Conservation (phyloP, 345 rosid genomes). For the Gynandropsis gynandra region DNA sequence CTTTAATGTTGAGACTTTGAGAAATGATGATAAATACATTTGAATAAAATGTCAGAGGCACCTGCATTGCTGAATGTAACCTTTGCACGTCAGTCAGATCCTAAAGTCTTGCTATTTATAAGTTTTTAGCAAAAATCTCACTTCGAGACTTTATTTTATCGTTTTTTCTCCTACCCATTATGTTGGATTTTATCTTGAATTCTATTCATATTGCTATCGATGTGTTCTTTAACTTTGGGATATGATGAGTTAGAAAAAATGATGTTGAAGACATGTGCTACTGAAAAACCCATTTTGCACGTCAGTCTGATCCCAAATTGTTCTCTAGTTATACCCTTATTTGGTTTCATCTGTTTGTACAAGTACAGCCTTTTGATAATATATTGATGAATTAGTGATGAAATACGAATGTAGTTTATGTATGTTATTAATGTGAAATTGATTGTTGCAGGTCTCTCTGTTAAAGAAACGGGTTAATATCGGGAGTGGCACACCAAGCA, state of each 20-base stretch:
- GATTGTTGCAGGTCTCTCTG: slow-evolving; percentile 45
- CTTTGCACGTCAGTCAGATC: slow-evolving; percentile 73
- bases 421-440: slow-evolving; percentile 3
- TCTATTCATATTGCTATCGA: neutral
- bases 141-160: neutral
- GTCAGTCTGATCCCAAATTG: slow-evolving; percentile 37
- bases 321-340: neutral
- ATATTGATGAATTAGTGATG: no score
- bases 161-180: neutral
- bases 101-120: slow-evolving; percentile 11
- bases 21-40: slow-evolving; percentile 39
- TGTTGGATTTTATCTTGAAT: neutral
- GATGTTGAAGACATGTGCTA: slow-evolving; percentile 21
- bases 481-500: slow-evolving; percentile 87
- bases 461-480: slow-evolving; percentile 71
- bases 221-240: slow-evolving; percentile 12
- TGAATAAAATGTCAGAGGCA: slow-evolving; percentile 30
- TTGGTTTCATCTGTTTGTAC: neutral
- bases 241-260: slow-evolving; percentile 18
- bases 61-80: slow-evolving; percentile 36
- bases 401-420: neutral
- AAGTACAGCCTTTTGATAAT: neutral
- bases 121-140: neutral
- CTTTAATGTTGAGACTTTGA: slow-evolving; percentile 16
- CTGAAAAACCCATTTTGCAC: slow-evolving; percentile 34